Evolutionary conservation across 345 rosid species (phyloP), one percentile per base, ranked within the genome.

Genomic region (Anastatica hierochuntica): DNA sequence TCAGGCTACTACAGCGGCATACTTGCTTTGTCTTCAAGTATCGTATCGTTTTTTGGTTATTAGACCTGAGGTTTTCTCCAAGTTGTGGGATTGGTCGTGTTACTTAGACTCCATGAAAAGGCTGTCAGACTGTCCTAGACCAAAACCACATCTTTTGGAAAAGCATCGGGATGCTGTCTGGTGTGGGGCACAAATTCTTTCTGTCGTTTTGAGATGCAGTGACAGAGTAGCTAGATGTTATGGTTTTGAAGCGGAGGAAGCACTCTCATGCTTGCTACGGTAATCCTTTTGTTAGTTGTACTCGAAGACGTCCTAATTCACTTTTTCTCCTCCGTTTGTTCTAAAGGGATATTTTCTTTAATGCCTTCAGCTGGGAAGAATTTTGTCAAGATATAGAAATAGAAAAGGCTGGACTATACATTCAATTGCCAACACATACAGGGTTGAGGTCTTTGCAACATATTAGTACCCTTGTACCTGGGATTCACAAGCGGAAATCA

Each of bases 1-100:
- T 39, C 74, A 90, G 98, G 84, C 65, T 56, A 53, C 52, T 56
- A 62, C 63, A 37, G 56, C 60, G 58, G 51, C 17, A 13, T 64
- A 61, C 55, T 72, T 79, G 59, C 70, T 52, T 56, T 76, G 74
- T 11, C 74, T 68, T 50, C 76, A 78, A 64, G 75, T 69, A 61
- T 82, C 94, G 44, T 88, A 79, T 48, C 88, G 94, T 45, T 59
- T 92, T 62, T 75, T 92, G 35, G 38, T 74, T 39, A 43, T 62
- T 41, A 79, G 74, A 49, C 79, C 84, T 18, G 77, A 84, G 49
- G 63, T 69, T 47, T 75, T 90, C 68, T 76, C 84, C 47, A 77
- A 76, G 66, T 74, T 63, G 54, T 92, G 98, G 98, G 84, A 90
- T 72, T 88, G 98, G 95, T 88, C 95, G 30, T 75, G 77, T 67